These are phyloP conservation scores for Xylariaceae sp. DNA, from an alignment of 2,329 filamentous ascomycete species.

Conservation along the genomic window DNA sequence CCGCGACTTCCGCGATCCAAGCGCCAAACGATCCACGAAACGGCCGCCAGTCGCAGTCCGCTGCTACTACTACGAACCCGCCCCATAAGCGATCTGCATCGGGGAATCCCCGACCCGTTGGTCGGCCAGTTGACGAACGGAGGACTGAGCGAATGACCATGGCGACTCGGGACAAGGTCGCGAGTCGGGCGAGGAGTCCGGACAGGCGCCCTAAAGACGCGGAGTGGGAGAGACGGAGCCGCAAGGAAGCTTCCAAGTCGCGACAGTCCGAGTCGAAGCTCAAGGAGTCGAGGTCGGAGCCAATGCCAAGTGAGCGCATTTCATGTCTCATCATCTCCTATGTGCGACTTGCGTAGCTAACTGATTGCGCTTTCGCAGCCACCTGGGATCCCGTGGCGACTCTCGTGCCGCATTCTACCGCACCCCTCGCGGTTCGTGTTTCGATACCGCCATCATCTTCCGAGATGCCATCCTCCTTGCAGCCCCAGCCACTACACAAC, in stretches of 20 bases:
- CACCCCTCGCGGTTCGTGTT: conserved; percentile 44
- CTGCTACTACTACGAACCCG: conserved; percentile 35
- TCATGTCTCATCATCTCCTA: neutral
- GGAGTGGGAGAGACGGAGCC: conserved; percentile 32
- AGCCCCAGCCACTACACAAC: conserved; percentile 62
- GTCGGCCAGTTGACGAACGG: conserved; percentile 47
- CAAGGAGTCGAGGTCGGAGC: conserved; percentile 44
- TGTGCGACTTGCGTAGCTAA: conserved; percentile 21
- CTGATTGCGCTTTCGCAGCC: conserved; percentile 32
- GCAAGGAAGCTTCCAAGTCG: conserved; percentile 39
- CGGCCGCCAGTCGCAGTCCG: conserved; percentile 30
- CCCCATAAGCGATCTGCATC: conserved; percentile 55
- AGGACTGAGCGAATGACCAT: conserved; percentile 54
- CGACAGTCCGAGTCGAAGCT: conserved; percentile 42
- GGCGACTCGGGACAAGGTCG: conserved; percentile 58
- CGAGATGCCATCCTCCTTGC: conserved; percentile 62
- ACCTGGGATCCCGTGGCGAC: conserved; percentile 75
- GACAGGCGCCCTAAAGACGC: conserved; percentile 38
- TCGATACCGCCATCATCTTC: conserved; percentile 69
- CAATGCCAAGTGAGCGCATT: conserved; percentile 42
- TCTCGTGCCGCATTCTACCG: conserved; percentile 60
- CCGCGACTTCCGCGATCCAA: conserved; percentile 19
- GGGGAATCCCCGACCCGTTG: conserved; percentile 48
- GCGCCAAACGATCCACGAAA: conserved; percentile 33
- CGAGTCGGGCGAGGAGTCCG: conserved; percentile 55